Percentiles rank a stretch among this genome's conserved stretches.
These are phyloP conservation scores for Acorus calamus DNA, from an alignment of 106 monocot genomes.

Conservation along the genomic window DNA sequence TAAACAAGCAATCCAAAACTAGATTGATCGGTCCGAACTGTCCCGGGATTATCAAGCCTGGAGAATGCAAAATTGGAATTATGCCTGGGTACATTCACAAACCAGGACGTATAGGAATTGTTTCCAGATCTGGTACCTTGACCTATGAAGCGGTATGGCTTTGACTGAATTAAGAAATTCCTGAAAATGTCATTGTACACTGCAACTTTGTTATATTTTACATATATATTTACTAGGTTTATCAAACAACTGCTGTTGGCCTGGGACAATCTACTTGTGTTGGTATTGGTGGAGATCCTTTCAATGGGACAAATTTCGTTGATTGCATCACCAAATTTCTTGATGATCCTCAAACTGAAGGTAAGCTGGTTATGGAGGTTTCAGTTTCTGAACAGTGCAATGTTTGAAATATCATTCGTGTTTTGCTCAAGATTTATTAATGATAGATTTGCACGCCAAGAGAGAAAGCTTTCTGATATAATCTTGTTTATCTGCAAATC, in stretches of 20 bases:
- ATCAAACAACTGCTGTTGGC: background rate
- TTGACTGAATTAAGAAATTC: too few relatives aligned
- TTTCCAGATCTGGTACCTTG: background rate
- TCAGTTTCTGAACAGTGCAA: too few relatives aligned
- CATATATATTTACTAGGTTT: background rate
- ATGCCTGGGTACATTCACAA: constrained; percentile 4
- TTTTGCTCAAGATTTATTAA: too few relatives aligned
- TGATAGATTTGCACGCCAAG: too few relatives aligned
- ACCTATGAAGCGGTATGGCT: background rate
- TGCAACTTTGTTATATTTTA: too few relatives aligned
- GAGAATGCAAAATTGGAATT: constrained; percentile 1
- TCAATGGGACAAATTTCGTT: background rate
- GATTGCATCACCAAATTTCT: background rate
- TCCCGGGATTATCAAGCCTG: background rate
- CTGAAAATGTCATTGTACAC: too few relatives aligned
- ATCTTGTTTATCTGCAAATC: too few relatives aligned
- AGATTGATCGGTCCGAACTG: constrained; percentile 15
- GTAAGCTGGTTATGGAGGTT: constrained; percentile 13
- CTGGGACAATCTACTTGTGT: constrained; percentile 1
- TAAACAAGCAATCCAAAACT: constrained; percentile 93
- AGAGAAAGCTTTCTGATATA: too few relatives aligned
- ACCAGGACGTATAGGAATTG: background rate
- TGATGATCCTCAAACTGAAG: constrained; percentile 18
- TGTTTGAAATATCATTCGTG: too few relatives aligned
- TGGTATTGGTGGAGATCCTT: background rate